Percentiles rank a stretch among this genome's conserved stretches.
These are phyloP conservation scores for Jacaranda mimosifolia DNA, from an alignment of 257 asterid species.

Conservation along the genomic window DNA sequence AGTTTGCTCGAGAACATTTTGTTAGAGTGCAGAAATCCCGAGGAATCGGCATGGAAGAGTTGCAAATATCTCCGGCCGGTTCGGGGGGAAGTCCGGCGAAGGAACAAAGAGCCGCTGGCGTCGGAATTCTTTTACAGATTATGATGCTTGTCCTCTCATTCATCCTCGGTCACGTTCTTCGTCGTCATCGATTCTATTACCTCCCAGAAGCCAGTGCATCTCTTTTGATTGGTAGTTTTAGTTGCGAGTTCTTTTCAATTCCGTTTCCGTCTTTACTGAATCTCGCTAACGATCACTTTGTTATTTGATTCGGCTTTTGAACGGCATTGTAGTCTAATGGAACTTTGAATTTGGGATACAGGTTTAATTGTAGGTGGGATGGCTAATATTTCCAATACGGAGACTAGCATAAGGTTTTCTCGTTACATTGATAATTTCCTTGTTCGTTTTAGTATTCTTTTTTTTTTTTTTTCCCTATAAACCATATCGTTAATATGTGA, in stretches of 20 bases:
- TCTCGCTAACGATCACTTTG: not conserved
- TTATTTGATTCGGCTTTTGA: not conserved
- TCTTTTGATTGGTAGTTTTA: slow-evolving; percentile 60
- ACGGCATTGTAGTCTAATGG: slow-evolving; percentile 12
- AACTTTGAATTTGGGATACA: slow-evolving; percentile 29
- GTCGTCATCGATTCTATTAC: slow-evolving; percentile 71
- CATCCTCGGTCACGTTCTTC: slow-evolving; percentile 77
- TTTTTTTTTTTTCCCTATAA: not conserved
- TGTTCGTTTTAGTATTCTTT: not conserved
- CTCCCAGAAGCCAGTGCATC: slow-evolving; percentile 86
- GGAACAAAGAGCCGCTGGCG: slow-evolving; percentile 78
- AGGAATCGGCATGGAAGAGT: slow-evolving; percentile 55
- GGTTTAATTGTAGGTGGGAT: slow-evolving; percentile 75
- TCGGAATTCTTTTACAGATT: slow-evolving; percentile 78
- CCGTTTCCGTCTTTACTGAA: not conserved
- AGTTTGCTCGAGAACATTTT: not conserved
- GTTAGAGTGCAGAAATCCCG: not conserved
- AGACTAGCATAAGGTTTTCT: slow-evolving; percentile 60
- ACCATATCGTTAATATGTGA: not conserved
- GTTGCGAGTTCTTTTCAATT: not conserved
- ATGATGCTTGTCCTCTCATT: slow-evolving; percentile 83
- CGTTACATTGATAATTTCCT: not conserved
- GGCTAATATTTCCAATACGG: slow-evolving; percentile 69
- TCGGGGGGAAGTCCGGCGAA: slow-evolving; percentile 59
- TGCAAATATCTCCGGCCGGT: slow-evolving; percentile 63